Percentiles rank a stretch among this genome's conserved stretches.
phyloP scores from a whole-genome alignment of 768 basidiomycete species.

The Erythrobasidium yunnanense region DNA sequence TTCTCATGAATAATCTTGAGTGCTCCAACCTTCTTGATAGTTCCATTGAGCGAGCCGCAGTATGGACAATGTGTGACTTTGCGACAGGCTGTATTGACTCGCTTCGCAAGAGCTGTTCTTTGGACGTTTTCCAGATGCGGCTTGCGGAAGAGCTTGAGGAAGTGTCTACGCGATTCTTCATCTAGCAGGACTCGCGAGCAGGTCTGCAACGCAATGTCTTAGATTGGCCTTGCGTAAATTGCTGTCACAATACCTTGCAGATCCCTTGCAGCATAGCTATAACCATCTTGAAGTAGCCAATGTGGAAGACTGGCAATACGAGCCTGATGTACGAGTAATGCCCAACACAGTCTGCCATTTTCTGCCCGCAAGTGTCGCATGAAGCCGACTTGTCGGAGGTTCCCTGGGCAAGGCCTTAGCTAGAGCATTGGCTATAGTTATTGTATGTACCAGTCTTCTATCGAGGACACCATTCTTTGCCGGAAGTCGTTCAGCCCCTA shows the following conservation, averaged over 20 bases:
- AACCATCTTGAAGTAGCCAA: constrained; percentile 94
- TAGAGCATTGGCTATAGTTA: not conserved
- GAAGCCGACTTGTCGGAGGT: constrained; percentile 83
- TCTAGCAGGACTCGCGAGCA: constrained; percentile 85
- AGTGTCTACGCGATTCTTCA: constrained; percentile 70
- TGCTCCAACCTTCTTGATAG: constrained; percentile 88
- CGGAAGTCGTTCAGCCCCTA: constrained; percentile 56
- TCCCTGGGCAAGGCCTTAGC: constrained; percentile 50
- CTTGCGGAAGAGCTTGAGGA: constrained; percentile 78
- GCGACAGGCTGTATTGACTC: constrained; percentile 72
- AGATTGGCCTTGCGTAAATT: not conserved
- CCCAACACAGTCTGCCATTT: constrained; percentile 86
- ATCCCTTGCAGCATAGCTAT: constrained; percentile 87
- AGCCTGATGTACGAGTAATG: constrained; percentile 99
- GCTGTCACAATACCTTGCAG: constrained; percentile 62
- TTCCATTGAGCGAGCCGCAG: constrained; percentile 84
- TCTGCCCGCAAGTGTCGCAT: constrained; percentile 90
- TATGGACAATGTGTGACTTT: constrained; percentile 87
- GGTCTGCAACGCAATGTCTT: constrained; percentile 44
- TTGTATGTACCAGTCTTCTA: constrained; percentile 60
- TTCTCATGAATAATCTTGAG: constrained; percentile 97
- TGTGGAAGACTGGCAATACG: constrained; percentile 91
- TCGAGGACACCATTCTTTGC: constrained; percentile 89
- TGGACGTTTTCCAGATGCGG: constrained; percentile 86
- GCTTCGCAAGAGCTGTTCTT: constrained; percentile 66